Percentiles rank a stretch among this genome's conserved stretches.
phyloP scores from a whole-genome alignment of 768 basidiomycete genomes.

The Hericium erinaceus region DNA sequence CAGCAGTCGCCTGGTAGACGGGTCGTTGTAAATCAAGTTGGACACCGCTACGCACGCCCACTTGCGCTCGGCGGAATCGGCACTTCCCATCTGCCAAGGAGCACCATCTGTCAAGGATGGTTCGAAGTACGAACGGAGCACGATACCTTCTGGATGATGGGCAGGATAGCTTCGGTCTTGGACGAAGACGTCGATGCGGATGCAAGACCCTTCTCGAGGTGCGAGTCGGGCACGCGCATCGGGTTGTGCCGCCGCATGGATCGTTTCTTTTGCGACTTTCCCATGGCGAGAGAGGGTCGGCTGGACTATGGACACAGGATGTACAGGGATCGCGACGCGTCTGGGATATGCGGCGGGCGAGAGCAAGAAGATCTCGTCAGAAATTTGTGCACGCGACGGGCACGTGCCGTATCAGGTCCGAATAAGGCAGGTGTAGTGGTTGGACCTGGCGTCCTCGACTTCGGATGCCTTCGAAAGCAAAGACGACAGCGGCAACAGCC shows the following conservation, averaged over 20 bases:
- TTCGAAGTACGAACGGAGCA: not conserved
- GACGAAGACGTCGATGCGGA: constrained; percentile 64
- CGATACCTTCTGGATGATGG: constrained; percentile 82
- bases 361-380: not conserved
- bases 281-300: constrained; percentile 41
- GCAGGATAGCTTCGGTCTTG: constrained; percentile 72
- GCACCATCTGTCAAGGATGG: not conserved
- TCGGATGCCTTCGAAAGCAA: too few relatives aligned
- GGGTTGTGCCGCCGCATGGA: constrained; percentile 86
- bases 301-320: not conserved
- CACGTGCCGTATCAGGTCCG: not conserved
- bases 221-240: constrained; percentile 86
- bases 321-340: not conserved
- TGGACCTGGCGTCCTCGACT: not conserved
- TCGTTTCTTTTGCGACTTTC: constrained; percentile 87
- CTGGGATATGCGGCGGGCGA: not conserved
- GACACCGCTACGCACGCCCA: constrained; percentile 98
- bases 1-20: constrained; percentile 79
- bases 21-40: constrained; percentile 91
- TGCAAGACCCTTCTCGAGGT: constrained; percentile 75
- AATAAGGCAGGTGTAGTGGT: not conserved
- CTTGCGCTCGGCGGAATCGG: constrained; percentile 74
- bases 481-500: too few relatives aligned
- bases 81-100: constrained; percentile 53
- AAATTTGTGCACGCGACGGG: not conserved